Base-by-base conservation (phyloP, 345 rosid genomes). In the Sisymbrium irio region DNA sequence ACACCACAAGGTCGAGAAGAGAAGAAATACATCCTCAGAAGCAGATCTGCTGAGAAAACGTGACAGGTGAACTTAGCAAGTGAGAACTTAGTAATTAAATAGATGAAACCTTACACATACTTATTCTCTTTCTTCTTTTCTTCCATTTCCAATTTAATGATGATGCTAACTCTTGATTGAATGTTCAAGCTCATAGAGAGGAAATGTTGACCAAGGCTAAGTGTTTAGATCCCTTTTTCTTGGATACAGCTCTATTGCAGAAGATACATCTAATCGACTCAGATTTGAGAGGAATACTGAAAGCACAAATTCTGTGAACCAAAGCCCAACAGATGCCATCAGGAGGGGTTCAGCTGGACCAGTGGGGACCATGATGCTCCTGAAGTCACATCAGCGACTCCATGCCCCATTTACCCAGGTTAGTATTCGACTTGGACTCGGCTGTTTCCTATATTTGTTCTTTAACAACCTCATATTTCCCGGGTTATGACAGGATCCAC, bases 361-460 rank as follows among this genome's bases (percentile, higher is more conserved):
- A 42, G 88, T 85, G 58, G 92, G 91, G 57, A 85, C 93, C 64
- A 82, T 89, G 93, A 86, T 79, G 90, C 98, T 92, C 83, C 83
- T 96, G 74, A 92, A 89, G 82, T 90, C 88, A 18, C 65, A 53
- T 65, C 91, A 87, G 82, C 78, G 78, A 80, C 85, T 96, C 91
- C 98, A 92, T 84, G 93, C 90, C 45, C 99, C 99, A n/a, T 92
- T 79, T 82, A 95, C 94, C 11, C 98, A 87, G 91, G 99, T 95
- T 77, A 67, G 78, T 62, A 59, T 47, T 60, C 63, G 51, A 71
- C 60, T 56, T 62, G 71, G 51, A 30, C 50, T 65, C 33, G 27
- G 30, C 28, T 55, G 15, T 72, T 55, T 33, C 59, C 46, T 47
- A 56, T 66, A 71, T 59, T 46, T 13, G 33, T 51, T 39, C 6